Percentiles rank a stretch among this genome's conserved stretches.
Evolutionary conservation across 306 rosid species (phyloP).

Genomic region (Biancaea sappan): DNA sequence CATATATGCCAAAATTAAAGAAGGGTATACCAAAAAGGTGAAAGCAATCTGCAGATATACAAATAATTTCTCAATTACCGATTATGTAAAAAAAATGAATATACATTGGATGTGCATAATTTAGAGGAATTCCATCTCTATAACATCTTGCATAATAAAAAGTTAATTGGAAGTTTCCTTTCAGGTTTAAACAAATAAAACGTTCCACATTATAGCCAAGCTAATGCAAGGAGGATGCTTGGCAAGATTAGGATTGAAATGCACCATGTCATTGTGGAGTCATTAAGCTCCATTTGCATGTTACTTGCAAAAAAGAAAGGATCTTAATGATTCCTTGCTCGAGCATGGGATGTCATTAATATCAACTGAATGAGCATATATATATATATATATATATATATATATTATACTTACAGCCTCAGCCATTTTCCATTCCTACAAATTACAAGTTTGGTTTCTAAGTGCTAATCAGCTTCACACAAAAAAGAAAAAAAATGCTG

Average conservation of each 20-base stretch:
- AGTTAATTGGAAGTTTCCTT: too few species aligned
- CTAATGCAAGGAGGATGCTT: not conserved
- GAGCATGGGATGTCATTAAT: too few species aligned
- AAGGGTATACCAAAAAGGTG: conserved; percentile 86
- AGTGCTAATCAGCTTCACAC: too few species aligned
- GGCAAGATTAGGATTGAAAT: not conserved
- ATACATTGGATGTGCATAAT: conserved; percentile 8
- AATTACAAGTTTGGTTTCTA: conserved; percentile 14
- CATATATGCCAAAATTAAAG: conserved; percentile 90
- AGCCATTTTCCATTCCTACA: conserved; percentile 17
- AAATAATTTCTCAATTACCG: conserved; percentile 30
- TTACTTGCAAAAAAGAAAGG: too few species aligned
- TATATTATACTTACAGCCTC: too few species aligned
- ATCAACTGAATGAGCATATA: too few species aligned
- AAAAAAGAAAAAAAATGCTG: too few species aligned
- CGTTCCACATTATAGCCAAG: not conserved
- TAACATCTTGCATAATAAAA: too few species aligned
- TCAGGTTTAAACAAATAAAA: conserved; percentile 3
- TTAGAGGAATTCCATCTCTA: not conserved
- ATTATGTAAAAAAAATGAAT: not conserved
- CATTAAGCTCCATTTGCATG: too few species aligned
- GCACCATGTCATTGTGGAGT: not conserved
- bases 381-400: too few species aligned
- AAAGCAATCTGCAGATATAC: conserved; percentile 85
- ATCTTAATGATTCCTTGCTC: too few species aligned